Conservation (phyloP, 2,329 filamentous ascomycete species). For the Talaromyces albobiverticillius region DNA sequence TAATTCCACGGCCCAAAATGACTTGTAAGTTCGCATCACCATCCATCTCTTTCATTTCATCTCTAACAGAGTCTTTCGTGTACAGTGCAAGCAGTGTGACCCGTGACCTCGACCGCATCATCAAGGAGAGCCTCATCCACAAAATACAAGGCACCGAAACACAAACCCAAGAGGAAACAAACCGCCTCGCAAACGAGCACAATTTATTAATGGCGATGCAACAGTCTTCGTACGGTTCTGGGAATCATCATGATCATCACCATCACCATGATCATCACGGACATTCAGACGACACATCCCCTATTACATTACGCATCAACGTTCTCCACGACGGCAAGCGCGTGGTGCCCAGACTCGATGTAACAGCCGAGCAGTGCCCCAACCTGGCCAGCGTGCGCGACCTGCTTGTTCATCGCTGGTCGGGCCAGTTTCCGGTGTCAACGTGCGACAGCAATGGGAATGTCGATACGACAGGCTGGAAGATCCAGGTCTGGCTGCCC, state of each 20-base stretch:
- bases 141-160: slow-evolving; percentile 15
- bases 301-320: slow-evolving; percentile 36
- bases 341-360: slow-evolving; percentile 35
- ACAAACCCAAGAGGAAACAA: not conserved
- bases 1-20: slow-evolving; percentile 31
- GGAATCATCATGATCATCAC: not conserved
- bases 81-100: slow-evolving; percentile 40
- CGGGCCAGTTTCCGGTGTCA: slow-evolving; percentile 28
- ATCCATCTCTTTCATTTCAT: not conserved
- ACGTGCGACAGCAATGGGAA: slow-evolving; percentile 20
- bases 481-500: slow-evolving; percentile 40
- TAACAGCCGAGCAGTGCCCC: slow-evolving; percentile 34
- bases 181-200: slow-evolving; percentile 1
- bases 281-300: slow-evolving; percentile 13
- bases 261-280: slow-evolving; percentile 9
- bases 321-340: slow-evolving; percentile 39
- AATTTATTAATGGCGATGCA: slow-evolving; percentile 1
- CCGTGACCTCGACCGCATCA: slow-evolving; percentile 40
- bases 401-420: slow-evolving; percentile 29
- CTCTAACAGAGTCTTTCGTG: not conserved
- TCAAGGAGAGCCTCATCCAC: slow-evolving; percentile 34
- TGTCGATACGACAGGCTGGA: slow-evolving; percentile 25
- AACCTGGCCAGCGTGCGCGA: slow-evolving; percentile 32
- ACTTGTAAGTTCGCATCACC: slow-evolving; percentile 37
- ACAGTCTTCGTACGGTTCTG: slow-evolving; percentile 9